phyloP scores from a whole-genome alignment of 352 stramenopile genomes.

The Phytophthora cajani region DNA sequence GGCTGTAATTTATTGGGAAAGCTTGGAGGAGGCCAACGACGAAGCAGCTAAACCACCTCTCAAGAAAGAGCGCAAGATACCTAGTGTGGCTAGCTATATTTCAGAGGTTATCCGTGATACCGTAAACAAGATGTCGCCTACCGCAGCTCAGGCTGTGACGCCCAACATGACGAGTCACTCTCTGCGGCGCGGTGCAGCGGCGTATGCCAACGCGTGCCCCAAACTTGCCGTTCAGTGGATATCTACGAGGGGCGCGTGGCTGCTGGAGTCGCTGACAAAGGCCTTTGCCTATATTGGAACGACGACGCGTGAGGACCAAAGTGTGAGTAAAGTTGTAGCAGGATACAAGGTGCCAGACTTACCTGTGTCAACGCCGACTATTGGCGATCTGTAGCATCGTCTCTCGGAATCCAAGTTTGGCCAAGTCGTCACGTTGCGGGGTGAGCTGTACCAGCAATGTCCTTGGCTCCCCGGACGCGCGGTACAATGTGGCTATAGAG shows the following conservation, averaged over 20 bases:
- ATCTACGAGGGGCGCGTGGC: constrained; percentile 8
- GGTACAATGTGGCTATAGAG: constrained; percentile 6
- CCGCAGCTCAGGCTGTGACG: background rate
- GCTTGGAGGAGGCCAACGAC: background rate
- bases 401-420: background rate
- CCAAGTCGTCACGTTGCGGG: constrained; percentile 2
- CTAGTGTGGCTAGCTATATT: constrained; percentile 17
- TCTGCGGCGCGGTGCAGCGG: constrained; percentile 8
- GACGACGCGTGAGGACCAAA: constrained; percentile 26
- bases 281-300: constrained; percentile 34
- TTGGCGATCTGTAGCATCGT: constrained; percentile 6
- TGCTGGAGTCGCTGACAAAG: constrained; percentile 22
- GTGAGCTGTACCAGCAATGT: constrained; percentile 16
- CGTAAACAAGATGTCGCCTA: background rate
- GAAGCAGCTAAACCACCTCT: background rate
- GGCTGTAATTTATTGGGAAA: constrained; percentile 13
- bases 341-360: constrained; percentile 19
- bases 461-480: background rate
- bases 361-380: constrained; percentile 11
- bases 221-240: constrained; percentile 32
- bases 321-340: constrained; percentile 19
- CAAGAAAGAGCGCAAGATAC: background rate
- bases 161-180: constrained; percentile 15
- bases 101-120: constrained; percentile 8
- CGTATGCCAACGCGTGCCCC: constrained; percentile 1